Evolutionary conservation across 768 basidiomycete genomes (phyloP).

Genomic region (Crassisporium funariophilum): DNA sequence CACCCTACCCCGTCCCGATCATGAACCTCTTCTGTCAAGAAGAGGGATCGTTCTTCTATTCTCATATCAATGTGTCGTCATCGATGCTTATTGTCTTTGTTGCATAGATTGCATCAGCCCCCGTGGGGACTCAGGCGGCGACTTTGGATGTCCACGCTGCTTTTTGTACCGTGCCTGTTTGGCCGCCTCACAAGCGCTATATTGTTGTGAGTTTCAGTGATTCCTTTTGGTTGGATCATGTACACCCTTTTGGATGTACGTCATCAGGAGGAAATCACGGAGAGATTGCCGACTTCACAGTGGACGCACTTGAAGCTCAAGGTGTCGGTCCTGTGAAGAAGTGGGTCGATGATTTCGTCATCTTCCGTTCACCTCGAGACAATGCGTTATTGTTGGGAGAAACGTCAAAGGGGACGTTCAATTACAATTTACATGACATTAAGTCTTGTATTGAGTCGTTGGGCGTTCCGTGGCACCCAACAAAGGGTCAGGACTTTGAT

Average conservation of each 20-base stretch:
- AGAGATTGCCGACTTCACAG: conserved; percentile 27
- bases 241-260: conserved; percentile 25
- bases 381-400: not conserved
- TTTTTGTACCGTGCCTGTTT: conserved; percentile 31
- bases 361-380: conserved; percentile 16
- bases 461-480: conserved; percentile 7
- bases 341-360: conserved; percentile 30
- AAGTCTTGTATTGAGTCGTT: not conserved
- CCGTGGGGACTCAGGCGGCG: conserved; percentile 34
- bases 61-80: not conserved
- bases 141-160: conserved; percentile 40
- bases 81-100: not conserved
- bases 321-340: conserved; percentile 6
- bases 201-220: conserved; percentile 22
- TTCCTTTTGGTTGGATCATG: conserved; percentile 25
- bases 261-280: conserved; percentile 30
- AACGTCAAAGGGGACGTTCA: conserved; percentile 4
- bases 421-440: conserved; percentile 24
- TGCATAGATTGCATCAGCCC: conserved; percentile 28
- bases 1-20: not conserved
- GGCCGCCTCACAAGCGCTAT: conserved; percentile 24
- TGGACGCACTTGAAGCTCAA: conserved; percentile 13
- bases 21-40: not conserved
- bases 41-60: not conserved
- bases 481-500: conserved; percentile 8